Percentiles rank a stretch among this genome's conserved stretches.
These are phyloP conservation scores for Fusarium setosum DNA, from an alignment of 2,329 filamentous ascomycete genomes.

Conservation along the genomic window DNA sequence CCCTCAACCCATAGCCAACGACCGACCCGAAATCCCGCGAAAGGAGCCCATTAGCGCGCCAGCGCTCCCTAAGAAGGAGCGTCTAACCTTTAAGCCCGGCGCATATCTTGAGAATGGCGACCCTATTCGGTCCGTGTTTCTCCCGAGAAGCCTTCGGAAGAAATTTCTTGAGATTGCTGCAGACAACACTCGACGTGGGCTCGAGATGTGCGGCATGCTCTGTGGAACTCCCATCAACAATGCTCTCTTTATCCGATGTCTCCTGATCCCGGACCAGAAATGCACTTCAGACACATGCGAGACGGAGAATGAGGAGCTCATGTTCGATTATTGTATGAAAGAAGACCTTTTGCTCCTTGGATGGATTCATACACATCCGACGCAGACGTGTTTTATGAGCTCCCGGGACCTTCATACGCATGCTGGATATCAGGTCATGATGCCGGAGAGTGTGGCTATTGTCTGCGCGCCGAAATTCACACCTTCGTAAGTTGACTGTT, in stretches of 20 bases:
- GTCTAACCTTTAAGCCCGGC: slow-evolving; percentile 77
- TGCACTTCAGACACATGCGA: slow-evolving; percentile 95
- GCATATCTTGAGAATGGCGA: slow-evolving; percentile 91
- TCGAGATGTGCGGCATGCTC: slow-evolving; percentile 96
- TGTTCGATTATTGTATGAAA: slow-evolving; percentile 90
- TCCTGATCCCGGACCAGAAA: slow-evolving; percentile 91
- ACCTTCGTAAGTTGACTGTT: slow-evolving; percentile 70
- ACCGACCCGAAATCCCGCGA: slow-evolving; percentile 43
- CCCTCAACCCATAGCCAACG: slow-evolving; percentile 8
- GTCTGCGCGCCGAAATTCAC: slow-evolving; percentile 89
- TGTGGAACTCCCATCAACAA: slow-evolving; percentile 93
- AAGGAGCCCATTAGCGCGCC: slow-evolving; percentile 43
- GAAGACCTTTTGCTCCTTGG: slow-evolving; percentile 88
- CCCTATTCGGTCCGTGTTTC: slow-evolving; percentile 87
- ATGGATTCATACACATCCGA: slow-evolving; percentile 98
- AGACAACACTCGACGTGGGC: slow-evolving; percentile 80
- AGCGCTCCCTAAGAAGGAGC: slow-evolving; percentile 58
- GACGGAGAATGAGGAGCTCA: slow-evolving; percentile 84
- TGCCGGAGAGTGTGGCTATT: slow-evolving; percentile 95
- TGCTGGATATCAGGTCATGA: slow-evolving; percentile 93
- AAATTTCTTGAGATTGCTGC: slow-evolving; percentile 80
- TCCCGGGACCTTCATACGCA: slow-evolving; percentile 94
- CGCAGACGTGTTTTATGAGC: slow-evolving; percentile 98
- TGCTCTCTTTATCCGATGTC: slow-evolving; percentile 87
- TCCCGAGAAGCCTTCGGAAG: slow-evolving; percentile 79